phyloP scores from a whole-genome alignment of 345 rosid species.

The Eucalyptus cladocalyx region DNA sequence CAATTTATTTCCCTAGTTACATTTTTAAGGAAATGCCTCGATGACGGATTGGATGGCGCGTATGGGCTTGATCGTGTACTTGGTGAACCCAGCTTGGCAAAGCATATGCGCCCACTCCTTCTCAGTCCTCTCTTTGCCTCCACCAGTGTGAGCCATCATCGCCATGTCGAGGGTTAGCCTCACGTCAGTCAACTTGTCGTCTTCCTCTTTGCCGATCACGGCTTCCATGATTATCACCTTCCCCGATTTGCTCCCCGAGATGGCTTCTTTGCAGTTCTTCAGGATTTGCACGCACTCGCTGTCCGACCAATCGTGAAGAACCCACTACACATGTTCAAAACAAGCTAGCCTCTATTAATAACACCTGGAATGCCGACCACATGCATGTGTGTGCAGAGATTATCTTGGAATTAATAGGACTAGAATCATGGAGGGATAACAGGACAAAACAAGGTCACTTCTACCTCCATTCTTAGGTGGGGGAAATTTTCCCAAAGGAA shows the following conservation, averaged over 20 bases:
- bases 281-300: slow-evolving; percentile 50
- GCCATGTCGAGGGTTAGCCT: slow-evolving; percentile 58
- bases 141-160: slow-evolving; percentile 59
- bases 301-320: slow-evolving; percentile 70
- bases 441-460: not conserved
- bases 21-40: slow-evolving; percentile 26
- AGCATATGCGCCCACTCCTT: slow-evolving; percentile 61
- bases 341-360: not conserved
- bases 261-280: slow-evolving; percentile 55
- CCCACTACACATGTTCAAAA: slow-evolving; percentile 19
- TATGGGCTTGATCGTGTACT: slow-evolving; percentile 20
- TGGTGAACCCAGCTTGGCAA: slow-evolving; percentile 37
- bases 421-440: not conserved
- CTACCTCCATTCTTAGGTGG: not conserved
- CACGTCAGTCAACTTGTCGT: slow-evolving; percentile 15
- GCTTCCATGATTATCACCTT: slow-evolving; percentile 59
- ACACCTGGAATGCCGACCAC: not conserved
- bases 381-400: not conserved
- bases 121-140: slow-evolving; percentile 54
- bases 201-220: slow-evolving; percentile 25
- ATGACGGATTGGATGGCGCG: slow-evolving; percentile 24
- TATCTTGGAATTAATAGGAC: not conserved
- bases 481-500: not conserved
- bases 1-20: not conserved
- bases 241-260: slow-evolving; percentile 19